Percentiles rank a stretch among this genome's conserved stretches.
These are phyloP conservation scores for Cucumis melo DNA, from an alignment of 306 rosid species.

Conservation along the genomic window DNA sequence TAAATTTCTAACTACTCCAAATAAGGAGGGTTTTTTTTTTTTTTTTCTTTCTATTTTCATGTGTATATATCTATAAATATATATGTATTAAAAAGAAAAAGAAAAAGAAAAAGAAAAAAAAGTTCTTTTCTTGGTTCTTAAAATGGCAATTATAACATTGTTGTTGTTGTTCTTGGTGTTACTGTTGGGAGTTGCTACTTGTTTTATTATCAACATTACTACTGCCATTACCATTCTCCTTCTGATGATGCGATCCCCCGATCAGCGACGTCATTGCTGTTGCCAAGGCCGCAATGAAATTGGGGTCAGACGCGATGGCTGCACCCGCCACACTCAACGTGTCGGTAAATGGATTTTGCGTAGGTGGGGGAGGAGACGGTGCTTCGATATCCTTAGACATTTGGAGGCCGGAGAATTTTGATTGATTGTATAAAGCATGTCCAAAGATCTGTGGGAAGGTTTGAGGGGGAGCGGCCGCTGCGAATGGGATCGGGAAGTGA, in stretches of 20 bases:
- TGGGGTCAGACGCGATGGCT: conserved; percentile 51
- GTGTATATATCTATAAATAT: background rate
- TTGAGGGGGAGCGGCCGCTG: conserved; percentile 13
- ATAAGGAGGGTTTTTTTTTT: background rate
- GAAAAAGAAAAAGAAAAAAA: background rate
- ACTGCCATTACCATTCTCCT: conserved; percentile 7
- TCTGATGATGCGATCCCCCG: conserved; percentile 27
- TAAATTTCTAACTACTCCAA: background rate
- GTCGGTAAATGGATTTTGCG: background rate
- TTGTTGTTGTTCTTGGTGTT: conserved; percentile 7
- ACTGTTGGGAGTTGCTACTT: background rate
- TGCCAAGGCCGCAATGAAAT: conserved; percentile 49
- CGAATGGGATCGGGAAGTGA: conserved; percentile 39
- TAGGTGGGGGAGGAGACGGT: background rate
- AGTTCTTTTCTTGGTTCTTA: background rate
- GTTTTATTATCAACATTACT: conserved; percentile 7
- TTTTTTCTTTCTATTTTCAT: background rate
- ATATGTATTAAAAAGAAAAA: too few relatives aligned
- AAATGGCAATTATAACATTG: background rate
- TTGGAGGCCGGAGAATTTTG: conserved; percentile 58
- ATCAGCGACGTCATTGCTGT: conserved; percentile 54
- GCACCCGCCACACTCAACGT: background rate
- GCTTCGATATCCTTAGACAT: conserved; percentile 26
- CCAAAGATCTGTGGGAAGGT: conserved; percentile 40
- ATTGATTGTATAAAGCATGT: conserved; percentile 44